Percentiles rank a stretch among this genome's conserved stretches.
These are phyloP conservation scores for Solanum lignicaule DNA, from an alignment of 257 asterid species.

Conservation along the genomic window DNA sequence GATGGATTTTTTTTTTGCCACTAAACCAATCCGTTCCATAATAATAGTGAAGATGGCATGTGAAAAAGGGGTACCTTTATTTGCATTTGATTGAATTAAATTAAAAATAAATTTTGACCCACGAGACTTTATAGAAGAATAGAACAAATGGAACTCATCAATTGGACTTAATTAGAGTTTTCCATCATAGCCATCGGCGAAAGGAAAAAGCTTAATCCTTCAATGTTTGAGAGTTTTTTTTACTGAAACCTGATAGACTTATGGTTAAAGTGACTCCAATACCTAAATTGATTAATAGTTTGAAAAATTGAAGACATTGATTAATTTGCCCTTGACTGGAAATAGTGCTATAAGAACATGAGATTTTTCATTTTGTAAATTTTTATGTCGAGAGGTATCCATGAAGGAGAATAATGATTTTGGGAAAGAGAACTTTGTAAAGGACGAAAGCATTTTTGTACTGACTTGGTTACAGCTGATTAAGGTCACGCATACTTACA, in stretches of 20 bases:
- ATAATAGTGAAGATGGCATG: not conserved
- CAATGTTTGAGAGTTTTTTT: too few species aligned
- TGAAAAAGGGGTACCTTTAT: not conserved
- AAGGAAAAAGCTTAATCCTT: too few species aligned
- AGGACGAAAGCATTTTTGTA: too few species aligned
- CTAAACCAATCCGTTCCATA: not conserved
- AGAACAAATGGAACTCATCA: not conserved
- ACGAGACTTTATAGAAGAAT: not conserved
- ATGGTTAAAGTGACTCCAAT: too few species aligned
- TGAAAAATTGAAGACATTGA: too few species aligned
- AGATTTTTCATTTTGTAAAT: not conserved
- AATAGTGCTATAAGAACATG: slow-evolving; percentile 12
- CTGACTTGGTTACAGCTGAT: too few species aligned
- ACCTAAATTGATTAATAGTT: too few species aligned
- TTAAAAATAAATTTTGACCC: not conserved
- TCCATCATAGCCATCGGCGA: too few species aligned
- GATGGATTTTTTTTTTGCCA: not conserved
- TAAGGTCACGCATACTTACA: too few species aligned
- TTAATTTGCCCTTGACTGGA: not conserved
- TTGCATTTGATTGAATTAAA: not conserved
- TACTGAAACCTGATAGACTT: too few species aligned
- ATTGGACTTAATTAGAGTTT: not conserved
- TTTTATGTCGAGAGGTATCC: not conserved
- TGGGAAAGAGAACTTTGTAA: too few species aligned
- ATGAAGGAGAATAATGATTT: too few species aligned